Evolutionary conservation across 352 stramenopile genomes (phyloP), one percentile per base, ranked within the genome.

Genomic region (Hyaloperonospora brassicae): DNA sequence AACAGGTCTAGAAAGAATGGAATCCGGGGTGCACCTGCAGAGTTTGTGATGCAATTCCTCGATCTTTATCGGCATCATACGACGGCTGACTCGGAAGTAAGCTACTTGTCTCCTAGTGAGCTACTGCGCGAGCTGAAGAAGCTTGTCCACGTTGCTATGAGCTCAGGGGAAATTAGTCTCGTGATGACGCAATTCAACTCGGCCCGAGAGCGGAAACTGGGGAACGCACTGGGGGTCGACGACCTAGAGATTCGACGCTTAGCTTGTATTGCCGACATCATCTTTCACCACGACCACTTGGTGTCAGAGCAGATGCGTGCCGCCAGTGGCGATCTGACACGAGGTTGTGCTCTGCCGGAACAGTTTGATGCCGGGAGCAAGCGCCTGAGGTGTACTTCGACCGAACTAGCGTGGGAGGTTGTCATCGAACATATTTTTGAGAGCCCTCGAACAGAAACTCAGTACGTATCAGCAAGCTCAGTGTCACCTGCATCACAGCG

Each of bases 1-100:
- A 90, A 81, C 57, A 83, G 76, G 56, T 13, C 40, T 5, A 70
- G 64, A 2, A 69, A 68, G 13, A 71, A 67, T 14, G 68, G 57
- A 13, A 45, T 68, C 1, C 66, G 69, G 27, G 52, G 54, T 17
- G 64, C 66, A 10, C 62, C 72, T 5, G 70, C 68, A 5, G 73
- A 87, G 40, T 89, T 85, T 64, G 48, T 92, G 2, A 58, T 76
- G 46, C 53, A 82, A 22, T 88, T 86, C 50, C 49, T 87, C 5
- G 56, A 77, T 17, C 31, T 86, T 1, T 86, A 84, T 35, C 60
- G 65, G 43, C 73, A 77, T 53, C 72, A 88, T 42, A 52, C 47
- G 21, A 67, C 64, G 25, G 38, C 68, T 14, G 46, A 70, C 25
- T 52, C 73, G 14, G 43, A 60, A 5, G 62, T 72, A 13, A 59